phyloP scores from a whole-genome alignment of 257 asterid genomes.

The Capsicum pubescens region DNA sequence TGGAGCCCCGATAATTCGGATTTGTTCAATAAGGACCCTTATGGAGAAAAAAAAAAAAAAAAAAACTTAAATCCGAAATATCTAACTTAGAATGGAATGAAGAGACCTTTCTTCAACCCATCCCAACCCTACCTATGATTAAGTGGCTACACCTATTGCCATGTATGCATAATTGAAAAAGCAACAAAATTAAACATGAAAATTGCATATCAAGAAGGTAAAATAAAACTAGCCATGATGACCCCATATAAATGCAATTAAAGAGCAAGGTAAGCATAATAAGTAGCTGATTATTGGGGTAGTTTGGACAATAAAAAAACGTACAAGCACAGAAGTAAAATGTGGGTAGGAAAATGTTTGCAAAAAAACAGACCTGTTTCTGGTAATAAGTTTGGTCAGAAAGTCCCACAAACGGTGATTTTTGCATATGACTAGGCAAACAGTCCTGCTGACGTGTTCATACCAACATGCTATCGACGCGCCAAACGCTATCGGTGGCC shows the following conservation, averaged over 20 bases:
- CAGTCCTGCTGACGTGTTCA: slow-evolving; percentile 82
- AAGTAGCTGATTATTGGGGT: not conserved
- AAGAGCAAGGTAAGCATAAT: not conserved
- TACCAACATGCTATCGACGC: slow-evolving; percentile 95
- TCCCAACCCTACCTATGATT: too few relatives aligned
- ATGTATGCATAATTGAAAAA: not conserved
- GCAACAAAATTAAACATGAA: not conserved
- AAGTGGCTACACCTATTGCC: not conserved
- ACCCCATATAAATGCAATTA: slow-evolving; percentile 11
- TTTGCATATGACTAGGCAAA: slow-evolving; percentile 83
- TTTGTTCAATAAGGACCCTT: too few relatives aligned
- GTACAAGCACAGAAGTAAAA: too few relatives aligned
- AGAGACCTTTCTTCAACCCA: too few relatives aligned
- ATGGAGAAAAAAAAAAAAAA: too few relatives aligned
- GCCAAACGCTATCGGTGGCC: slow-evolving; percentile 82
- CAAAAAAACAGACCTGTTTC: slow-evolving; percentile 65
- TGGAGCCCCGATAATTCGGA: too few relatives aligned
- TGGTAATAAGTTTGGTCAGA: slow-evolving; percentile 74
- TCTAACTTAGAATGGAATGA: too few relatives aligned
- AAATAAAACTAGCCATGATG: not conserved
- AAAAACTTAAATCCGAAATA: too few relatives aligned
- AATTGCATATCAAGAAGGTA: not conserved
- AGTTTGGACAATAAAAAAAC: not conserved
- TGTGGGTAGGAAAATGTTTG: not conserved
- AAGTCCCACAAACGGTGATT: slow-evolving; percentile 90